Evolutionary conservation across 805 yeast species (phyloP), one percentile per base, ranked within the genome.

Genomic region (Yueomyces sinensis): DNA sequence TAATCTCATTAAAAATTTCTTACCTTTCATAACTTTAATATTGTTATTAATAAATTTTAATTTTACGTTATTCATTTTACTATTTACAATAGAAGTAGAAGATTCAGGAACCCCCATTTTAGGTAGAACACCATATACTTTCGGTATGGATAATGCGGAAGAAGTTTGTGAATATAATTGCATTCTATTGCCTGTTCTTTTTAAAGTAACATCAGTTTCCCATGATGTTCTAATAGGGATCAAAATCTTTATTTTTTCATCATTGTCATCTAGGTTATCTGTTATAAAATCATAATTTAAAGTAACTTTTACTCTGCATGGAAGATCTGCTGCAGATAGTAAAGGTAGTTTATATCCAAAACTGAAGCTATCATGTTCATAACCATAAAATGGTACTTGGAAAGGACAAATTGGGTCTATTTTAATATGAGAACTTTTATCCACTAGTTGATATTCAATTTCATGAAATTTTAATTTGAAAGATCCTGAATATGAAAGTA

Each of bases 141-240:
- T 43, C 29, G 50, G 46, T 14, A 48, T 41, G 19, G 34, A 41
- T 9, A 28, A 27, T 17, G 28, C 11, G 15, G 19, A 24, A 3
- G 27, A 29, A 15, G 23, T 25, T 9, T 31, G 37, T 15, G 37
- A 16, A 4, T 27, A 17, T 13, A 25, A 13, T 4, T 19, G 19
- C 4, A 32, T 17, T n/a, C 28, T 25, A 19, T 25, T 36, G 3
- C 32, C 23, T 5, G 34, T 17, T n/a, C 28, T 25, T 15, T 25
- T 18, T 19, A 53, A 32, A 4, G 56, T 47, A 3, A 55, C 50
- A 20, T 52, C 58, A 4, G 59, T 54, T 31, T 52, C 54, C 59
- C 58, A 52, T 15, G 44, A 32, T 13, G 58, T 56, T 5, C 39
- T 27, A 11, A 53, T 39, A 4, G 53, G 48, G 30, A 35, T 31